These are phyloP conservation scores for Clonostachys sp. DNA, from an alignment of 2,329 filamentous ascomycete genomes.

Conservation along the genomic window DNA sequence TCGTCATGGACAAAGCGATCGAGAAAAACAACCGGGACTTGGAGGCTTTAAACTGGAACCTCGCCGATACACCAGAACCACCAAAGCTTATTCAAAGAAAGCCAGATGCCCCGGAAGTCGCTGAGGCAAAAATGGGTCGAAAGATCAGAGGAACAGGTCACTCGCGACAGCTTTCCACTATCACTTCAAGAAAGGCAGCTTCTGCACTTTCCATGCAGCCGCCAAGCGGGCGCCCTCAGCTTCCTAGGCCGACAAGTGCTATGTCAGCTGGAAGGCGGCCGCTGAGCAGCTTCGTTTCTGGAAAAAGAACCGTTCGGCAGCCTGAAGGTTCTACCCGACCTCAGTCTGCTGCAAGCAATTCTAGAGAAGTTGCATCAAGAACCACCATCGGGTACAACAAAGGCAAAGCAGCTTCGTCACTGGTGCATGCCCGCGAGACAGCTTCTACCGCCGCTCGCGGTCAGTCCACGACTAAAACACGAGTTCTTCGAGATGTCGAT, in stretches of 20 bases:
- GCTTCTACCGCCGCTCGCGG: conserved; percentile 6
- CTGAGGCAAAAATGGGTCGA: conserved; percentile 3
- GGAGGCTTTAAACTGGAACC: conserved; percentile 57
- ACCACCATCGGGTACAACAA: conserved; percentile 84
- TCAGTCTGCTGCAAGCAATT: conserved; percentile 50
- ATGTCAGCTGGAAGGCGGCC: conserved; percentile 11
- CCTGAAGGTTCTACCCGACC: conserved; percentile 33
- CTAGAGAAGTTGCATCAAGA: conserved; percentile 64
- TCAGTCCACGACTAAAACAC: conserved; percentile 8
- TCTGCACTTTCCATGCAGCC: conserved; percentile 40
- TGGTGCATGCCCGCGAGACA: conserved; percentile 25
- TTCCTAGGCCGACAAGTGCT: background rate
- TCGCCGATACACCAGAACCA: conserved; percentile 43
- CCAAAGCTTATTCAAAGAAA: conserved; percentile 27
- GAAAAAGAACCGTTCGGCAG: conserved; percentile 26
- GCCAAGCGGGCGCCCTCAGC: conserved; percentile 9
- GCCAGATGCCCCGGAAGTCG: conserved; percentile 1
- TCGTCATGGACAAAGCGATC: conserved; percentile 53
- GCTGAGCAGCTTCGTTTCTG: conserved; percentile 20
- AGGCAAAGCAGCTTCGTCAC: conserved; percentile 55
- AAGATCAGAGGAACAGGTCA: background rate
- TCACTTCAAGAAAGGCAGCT: conserved; percentile 46
- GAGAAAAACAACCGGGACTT: conserved; percentile 64
- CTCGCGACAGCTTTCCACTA: conserved; percentile 8
- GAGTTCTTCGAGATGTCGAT: conserved; percentile 1